Base-by-base conservation (phyloP, 2,329 filamentous ascomycete species). In the Hypoxylon sp. region DNA sequence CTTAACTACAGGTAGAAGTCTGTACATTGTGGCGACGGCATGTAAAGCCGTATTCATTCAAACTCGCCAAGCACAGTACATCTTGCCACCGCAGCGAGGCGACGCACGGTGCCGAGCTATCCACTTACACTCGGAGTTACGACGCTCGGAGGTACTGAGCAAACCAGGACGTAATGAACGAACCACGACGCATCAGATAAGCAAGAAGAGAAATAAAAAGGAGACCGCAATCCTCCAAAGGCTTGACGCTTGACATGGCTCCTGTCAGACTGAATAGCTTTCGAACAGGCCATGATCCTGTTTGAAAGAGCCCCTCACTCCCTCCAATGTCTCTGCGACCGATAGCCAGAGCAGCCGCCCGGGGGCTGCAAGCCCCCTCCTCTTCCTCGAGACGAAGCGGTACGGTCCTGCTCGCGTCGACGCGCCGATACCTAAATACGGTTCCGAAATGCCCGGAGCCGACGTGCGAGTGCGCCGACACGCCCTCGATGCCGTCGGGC, bases 381-480 rank as follows among this genome's bases (percentile, higher is more conserved):
- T 37, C 18, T 46, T 31, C 46, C 9, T 46, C 37, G 10, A 47
- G 48, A 49, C 26, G 20, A 47, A 18, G 20, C 20, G 13, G 31
- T 11, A 10, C 26, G 24, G 20, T 46, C 18, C n/a, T 35, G 18
- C 15, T 37, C n/a, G 18, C 17, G 18, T 48, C 24, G 15, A 15
- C 55, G 15, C 53, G 52, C 2, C 59, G 64, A 27, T 27, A 33
- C 47, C 49, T 73, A 7, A 71, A 68, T 26, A 81, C 77, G 0
- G 76, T 84, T 24, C 67, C 74, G 52, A 76, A 78, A 48, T 97
- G 92, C 70, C 92, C 93, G 2, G 81, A 86, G 29, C 86, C 92
- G 63, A 91, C 86, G 63, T 97, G 92, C 75, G 74, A 81, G 10
- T 97, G 92, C 74, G 84, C 87, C n/a, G 76, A 83, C 1, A 88